These are phyloP conservation scores for Microdochium paspali DNA, from an alignment of 2,329 filamentous ascomycete genomes.

Conservation along the genomic window DNA sequence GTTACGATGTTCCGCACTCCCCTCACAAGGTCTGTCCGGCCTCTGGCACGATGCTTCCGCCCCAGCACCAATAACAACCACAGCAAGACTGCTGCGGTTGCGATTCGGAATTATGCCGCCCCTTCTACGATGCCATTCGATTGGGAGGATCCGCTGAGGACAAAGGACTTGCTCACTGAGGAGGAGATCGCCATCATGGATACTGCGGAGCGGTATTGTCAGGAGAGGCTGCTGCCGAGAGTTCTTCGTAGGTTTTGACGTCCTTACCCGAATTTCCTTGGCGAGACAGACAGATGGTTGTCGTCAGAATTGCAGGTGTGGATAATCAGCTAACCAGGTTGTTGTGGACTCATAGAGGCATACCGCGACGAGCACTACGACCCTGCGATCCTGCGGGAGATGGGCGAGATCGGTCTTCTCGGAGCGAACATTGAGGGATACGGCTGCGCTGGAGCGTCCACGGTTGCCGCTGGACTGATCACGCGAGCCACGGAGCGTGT, in stretches of 20 bases:
- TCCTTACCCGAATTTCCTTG: slow-evolving; percentile 67
- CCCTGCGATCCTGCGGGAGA: slow-evolving; percentile 74
- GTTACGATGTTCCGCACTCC: not conserved
- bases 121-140: slow-evolving; percentile 45
- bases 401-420: slow-evolving; percentile 85
- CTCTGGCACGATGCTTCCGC: not conserved
- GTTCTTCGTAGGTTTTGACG: slow-evolving; percentile 59
- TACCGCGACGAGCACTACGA: slow-evolving; percentile 81
- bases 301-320: slow-evolving; percentile 43
- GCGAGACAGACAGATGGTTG: too few species aligned
- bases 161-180: slow-evolving; percentile 70
- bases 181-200: slow-evolving; percentile 87
- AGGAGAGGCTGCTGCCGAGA: slow-evolving; percentile 76
- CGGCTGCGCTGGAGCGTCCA: slow-evolving; percentile 79
- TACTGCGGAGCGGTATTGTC: slow-evolving; percentile 87
- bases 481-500: slow-evolving; percentile 85
- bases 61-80: too few species aligned
- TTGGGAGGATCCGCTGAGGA: slow-evolving; percentile 82
- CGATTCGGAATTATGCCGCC: not conserved
- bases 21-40: not conserved
- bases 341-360: slow-evolving; percentile 11
- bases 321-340: not conserved
- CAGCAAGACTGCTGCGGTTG: too few species aligned
- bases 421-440: slow-evolving; percentile 83
- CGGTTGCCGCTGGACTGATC: slow-evolving; percentile 81